Evolutionary conservation across 1,284 basidiomycete genomes (phyloP).

Genomic region (Pseudozyma sp.): DNA sequence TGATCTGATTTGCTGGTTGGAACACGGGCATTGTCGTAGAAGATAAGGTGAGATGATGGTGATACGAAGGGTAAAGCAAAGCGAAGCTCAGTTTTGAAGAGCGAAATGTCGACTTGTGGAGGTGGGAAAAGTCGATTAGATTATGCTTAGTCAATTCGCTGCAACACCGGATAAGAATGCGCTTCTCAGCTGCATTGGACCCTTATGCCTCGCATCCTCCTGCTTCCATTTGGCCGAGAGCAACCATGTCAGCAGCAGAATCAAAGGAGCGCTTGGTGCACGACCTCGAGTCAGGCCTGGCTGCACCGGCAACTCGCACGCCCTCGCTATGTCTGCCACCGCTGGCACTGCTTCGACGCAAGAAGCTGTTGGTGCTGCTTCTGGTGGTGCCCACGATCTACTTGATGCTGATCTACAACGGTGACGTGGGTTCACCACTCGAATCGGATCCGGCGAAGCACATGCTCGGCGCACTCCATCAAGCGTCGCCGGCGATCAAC

Average conservation of each 20-base stretch:
- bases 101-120: background rate
- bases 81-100: background rate
- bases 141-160: conserved; percentile 19
- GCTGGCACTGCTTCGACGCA: conserved; percentile 36
- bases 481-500: conserved; percentile 33
- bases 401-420: conserved; percentile 32
- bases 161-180: too few species aligned
- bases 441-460: conserved; percentile 14
- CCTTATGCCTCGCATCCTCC: background rate
- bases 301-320: conserved; percentile 9
- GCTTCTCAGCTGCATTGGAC: background rate
- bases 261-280: conserved; percentile 18
- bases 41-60: too few species aligned
- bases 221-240: background rate
- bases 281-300: conserved; percentile 30
- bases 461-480: conserved; percentile 29
- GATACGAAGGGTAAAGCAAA: background rate
- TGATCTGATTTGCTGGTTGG: conserved; percentile 64
- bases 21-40: conserved; percentile 26
- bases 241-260: conserved; percentile 20
- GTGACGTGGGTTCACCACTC: conserved; percentile 11
- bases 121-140: background rate
- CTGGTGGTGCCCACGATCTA: conserved; percentile 25
- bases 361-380: conserved; percentile 21
- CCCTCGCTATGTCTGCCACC: conserved; percentile 32